Percentiles rank a stretch among this genome's conserved stretches.
Evolutionary conservation across 106 monocot genomes (phyloP).

Genomic region (Acanthochlamys bracteata): DNA sequence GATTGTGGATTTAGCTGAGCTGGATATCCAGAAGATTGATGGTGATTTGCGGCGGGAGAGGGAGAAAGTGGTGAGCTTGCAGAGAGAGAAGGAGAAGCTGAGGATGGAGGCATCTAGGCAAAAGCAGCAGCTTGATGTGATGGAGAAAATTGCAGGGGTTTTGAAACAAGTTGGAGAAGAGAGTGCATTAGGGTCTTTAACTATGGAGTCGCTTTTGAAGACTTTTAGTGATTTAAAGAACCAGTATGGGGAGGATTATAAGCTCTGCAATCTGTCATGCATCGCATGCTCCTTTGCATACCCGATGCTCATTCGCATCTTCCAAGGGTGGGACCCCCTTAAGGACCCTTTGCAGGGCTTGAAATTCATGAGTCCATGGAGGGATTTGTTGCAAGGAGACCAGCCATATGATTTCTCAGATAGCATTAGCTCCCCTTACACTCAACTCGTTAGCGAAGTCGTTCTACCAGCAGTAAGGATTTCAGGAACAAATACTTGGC

Average conservation of each 20-base stretch:
- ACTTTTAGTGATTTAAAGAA: constrained; percentile 55
- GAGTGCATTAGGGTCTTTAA: constrained; percentile 37
- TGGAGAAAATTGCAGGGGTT: constrained; percentile 49
- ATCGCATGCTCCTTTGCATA: constrained; percentile 72
- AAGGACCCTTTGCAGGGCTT: constrained; percentile 64
- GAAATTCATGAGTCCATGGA: constrained; percentile 62
- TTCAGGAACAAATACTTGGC: constrained; percentile 81
- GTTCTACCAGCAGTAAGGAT: constrained; percentile 78
- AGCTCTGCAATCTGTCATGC: constrained; percentile 63
- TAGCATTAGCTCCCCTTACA: constrained; percentile 39
- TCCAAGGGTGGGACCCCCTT: constrained; percentile 88
- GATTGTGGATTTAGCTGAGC: constrained; percentile 67
- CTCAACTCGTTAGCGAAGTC: constrained; percentile 65
- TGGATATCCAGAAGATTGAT: constrained; percentile 74
- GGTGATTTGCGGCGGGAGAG: constrained; percentile 68
- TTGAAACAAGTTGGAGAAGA: constrained; percentile 50
- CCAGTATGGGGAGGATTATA: constrained; percentile 60
- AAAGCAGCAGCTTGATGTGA: constrained; percentile 56
- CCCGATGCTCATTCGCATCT: constrained; percentile 62
- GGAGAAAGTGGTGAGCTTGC: constrained; percentile 72
- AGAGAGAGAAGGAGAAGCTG: constrained; percentile 65
- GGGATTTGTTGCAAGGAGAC: constrained; percentile 69
- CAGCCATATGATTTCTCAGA: constrained; percentile 76
- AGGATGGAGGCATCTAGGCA: constrained; percentile 51
- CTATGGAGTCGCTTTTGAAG: constrained; percentile 51